Conservation (phyloP, 2,329 filamentous ascomycete species). For the Sclerotinia sclerotiorum region DNA sequence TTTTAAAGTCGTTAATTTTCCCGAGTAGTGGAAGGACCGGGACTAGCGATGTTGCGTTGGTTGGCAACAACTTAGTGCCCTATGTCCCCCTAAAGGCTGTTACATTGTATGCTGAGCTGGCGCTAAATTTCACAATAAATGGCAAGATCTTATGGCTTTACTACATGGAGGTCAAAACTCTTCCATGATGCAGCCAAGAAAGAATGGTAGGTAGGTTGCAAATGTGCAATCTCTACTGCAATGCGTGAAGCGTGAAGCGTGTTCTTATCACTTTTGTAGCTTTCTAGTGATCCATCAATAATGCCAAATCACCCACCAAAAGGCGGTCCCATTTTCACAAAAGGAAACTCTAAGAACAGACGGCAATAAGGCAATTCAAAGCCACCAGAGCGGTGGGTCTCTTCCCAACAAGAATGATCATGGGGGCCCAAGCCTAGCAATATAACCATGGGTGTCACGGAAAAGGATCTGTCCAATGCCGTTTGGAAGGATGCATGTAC, state of each 20-base stretch:
- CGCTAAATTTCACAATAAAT: not conserved
- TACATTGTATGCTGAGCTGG: not conserved
- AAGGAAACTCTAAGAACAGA: not conserved
- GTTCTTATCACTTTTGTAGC: not conserved
- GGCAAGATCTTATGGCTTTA: not conserved
- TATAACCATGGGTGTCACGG: not conserved
- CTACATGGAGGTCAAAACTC: not conserved
- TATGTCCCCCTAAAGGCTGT: not conserved
- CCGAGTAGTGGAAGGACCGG: not conserved
- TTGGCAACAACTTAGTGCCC: not conserved
- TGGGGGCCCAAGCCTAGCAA: not conserved
- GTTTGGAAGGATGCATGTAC: not conserved
- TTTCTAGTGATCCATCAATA: not conserved
- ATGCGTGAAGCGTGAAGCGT: no score
- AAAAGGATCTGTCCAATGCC: conserved; percentile 1
- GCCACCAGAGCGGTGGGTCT: not conserved
- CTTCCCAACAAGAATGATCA: not conserved
- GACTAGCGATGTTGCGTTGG: not conserved
- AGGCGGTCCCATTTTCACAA: not conserved
- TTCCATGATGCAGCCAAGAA: not conserved
- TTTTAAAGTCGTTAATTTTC: not conserved
- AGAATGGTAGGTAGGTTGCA: no score
- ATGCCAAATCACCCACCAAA: not conserved
- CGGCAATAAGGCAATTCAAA: not conserved
- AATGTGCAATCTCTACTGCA: not conserved